Base-by-base conservation (phyloP, 805 yeast species). In the Pichia ethanolica region DNA sequence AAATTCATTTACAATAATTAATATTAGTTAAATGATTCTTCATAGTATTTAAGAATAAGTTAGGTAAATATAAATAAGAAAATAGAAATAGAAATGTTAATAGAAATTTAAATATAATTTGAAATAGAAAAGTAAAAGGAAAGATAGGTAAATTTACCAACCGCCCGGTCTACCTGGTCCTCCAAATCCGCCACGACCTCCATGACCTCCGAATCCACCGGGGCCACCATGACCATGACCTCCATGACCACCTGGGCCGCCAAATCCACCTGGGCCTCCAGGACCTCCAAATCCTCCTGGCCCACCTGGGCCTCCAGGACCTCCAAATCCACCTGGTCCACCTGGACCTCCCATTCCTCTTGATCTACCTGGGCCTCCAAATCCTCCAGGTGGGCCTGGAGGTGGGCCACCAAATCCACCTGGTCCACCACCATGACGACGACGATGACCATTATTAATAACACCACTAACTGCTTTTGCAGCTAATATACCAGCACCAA, bases 401-500 rank as follows among this genome's bases (percentile, higher is more conserved):
- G n/a, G n/a, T n/a, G n/a, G n/a, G n/a, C 45, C 45, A 25, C 48
- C 42, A 27, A 12, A 12, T 10, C 35, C 35, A 33, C 35, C 35
- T 33, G 35, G 35, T 20, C 44, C n/a, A 13, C 45, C 45, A n/a
- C n/a, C 12, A 35, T 35, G 3, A 35, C 7, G 8, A 28, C n/a
- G 27, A 5, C 35, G 13, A 25, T n/a, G 20, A n/a, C n/a, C n/a
- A 27, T 36, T 36, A 35, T 40, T 39, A 25, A 27, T 13, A 32
- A 44, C 34, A 13, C 26, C 25, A 26, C 20, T 38, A 5, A 42
- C 48, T 8, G 30, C 43, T 8, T 45, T 49, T 0, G 52, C 52
- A 5, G 48, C 39, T 35, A 49, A n/a, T 2, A 49, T 27, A n/a
- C 52, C 52, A 20, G 45, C 48, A 4, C 35, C 45, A 3, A 49